Base-by-base conservation (phyloP, 2,329 filamentous ascomycete species). In the Penicillium sp. region DNA sequence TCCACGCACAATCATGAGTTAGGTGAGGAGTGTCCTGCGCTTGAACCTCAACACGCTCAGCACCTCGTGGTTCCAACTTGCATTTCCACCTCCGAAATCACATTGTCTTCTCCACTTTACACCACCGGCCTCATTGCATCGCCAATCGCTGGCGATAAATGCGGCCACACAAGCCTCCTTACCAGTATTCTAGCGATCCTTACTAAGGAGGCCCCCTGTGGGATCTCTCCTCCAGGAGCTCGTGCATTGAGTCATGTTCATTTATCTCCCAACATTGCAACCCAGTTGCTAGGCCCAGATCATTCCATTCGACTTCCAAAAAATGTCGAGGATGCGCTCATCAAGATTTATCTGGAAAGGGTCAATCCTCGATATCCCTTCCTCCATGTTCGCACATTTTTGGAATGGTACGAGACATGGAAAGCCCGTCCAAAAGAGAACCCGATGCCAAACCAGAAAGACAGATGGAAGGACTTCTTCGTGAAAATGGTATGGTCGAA, bases 301-400 rank as follows among this genome's bases (percentile, higher is more conserved):
- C 30, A 24, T 50, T n/a, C 28, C 24, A 8, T 42, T 26, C 33
- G 33, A 33, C 54, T 65, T 50, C 56, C 61, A 51, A 40, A 40
- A n/a, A 33, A 56, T 35, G 19, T 40, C 17, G 51, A 57, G 55
- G 53, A 61, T 59, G 13, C 56, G 1, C 44, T 61, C 13, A 44
- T 65, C 12, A 38, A 61, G 28, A 49, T 64, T 17, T 65, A 67
- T 33, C 45, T 66, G 19, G 61, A 67, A 53, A 28, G 63, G 49
- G 65, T 67, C 12, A 67, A 67, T 12, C 65, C 63, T 17, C 60
- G 63, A 33, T 67, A 67, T 49, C 65, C 65, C 1, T 66, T 66
- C 22, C 58, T 66, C 33, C 62, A 63, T 42, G 53, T 47, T 2
- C 40, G 58, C 22, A 62, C 60, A 17, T 66, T 66, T 24, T 15